Base-by-base conservation (phyloP, 2,329 filamentous ascomycete species). In the Paraphoma chrysanthemicola region DNA sequence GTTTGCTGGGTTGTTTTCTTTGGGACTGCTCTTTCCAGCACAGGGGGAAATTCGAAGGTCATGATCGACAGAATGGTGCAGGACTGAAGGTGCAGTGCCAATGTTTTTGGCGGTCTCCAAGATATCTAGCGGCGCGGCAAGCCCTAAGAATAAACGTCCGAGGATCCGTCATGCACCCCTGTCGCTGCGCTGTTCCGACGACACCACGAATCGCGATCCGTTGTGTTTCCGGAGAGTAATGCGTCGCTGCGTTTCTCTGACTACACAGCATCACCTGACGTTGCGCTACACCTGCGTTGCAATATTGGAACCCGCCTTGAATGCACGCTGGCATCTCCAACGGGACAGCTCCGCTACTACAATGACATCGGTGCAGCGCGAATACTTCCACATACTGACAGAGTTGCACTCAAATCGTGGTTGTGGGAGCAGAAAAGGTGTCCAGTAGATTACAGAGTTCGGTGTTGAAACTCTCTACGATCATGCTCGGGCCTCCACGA, bases 91-190 rank as follows among this genome's bases (percentile, higher is more conserved):
- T 6, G 41, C 6, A n/a, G 8, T 48, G 51, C 44, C 51, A 54
- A 54, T 46, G 16, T 17, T 28, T 4, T 38, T 28, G 18, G 28
- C 39, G 8, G 5, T 39, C 46, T 50, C 54, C 18, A 57, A 50
- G 16, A 44, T 53, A 57, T 53, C 54, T 57, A 57, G 54, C 43
- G 54, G 54, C 54, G 50, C 51, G 54, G 54, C 54, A 30, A 9
- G 39, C 23, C 12, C 54, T 57, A 57, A 57, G 42, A 53, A 53
- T 57, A 53, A 30, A 42, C 16, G n/a, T 14, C 39, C 39, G 14
- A 36, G 39, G n/a, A 8, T 3, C 11, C 14, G 10, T 42, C 39
- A 38, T n/a, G 33, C 39, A 42, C 39, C 39, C 39, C 39, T 16
- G 39, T 42, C n/a, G 16, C 39, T 17, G 16, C 39, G 14, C 12